Evolutionary conservation across 371 early-diverging fungal species (phyloP).

Genomic region (Mortierella sp.): DNA sequence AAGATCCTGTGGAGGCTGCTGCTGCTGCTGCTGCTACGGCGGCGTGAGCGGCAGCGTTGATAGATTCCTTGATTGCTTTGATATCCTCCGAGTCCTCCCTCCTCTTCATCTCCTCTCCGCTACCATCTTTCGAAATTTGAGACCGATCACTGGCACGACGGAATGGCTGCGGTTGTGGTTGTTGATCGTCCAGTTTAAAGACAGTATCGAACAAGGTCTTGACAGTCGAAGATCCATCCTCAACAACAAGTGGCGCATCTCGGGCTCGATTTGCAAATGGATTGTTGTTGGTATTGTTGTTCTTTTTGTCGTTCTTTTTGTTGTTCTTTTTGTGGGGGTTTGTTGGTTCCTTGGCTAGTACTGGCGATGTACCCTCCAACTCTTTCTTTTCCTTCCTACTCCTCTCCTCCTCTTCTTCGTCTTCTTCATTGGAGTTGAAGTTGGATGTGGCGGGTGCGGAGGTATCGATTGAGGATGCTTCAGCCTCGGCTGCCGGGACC

Average conservation of each 20-base stretch:
- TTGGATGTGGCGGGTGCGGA: no score
- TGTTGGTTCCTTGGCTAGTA: not conserved
- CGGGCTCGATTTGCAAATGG: not conserved
- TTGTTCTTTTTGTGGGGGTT: not conserved
- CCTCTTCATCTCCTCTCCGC: not conserved
- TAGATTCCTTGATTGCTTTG: not conserved
- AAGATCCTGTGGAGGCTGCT: not conserved
- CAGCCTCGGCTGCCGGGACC: no score
- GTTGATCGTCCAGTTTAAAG: not conserved
- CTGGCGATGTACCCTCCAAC: not conserved
- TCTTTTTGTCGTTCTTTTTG: not conserved
- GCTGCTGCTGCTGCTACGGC: not conserved
- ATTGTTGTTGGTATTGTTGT: not conserved
- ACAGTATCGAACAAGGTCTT: slow-evolving; percentile 10
- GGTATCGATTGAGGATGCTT: no score
- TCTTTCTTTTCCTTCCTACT: not conserved
- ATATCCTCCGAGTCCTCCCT: not conserved
- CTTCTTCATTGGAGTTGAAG: no score
- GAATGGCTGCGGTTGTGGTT: not conserved
- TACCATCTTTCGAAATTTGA: no score
- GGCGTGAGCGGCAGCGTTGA: not conserved
- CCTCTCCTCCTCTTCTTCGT: not conserved
- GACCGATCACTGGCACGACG: not conserved
- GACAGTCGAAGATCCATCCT: slow-evolving; percentile 3
- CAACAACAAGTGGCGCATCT: not conserved